Conservation (phyloP, 768 basidiomycete genomes). For the Tricholoma sp. region DNA sequence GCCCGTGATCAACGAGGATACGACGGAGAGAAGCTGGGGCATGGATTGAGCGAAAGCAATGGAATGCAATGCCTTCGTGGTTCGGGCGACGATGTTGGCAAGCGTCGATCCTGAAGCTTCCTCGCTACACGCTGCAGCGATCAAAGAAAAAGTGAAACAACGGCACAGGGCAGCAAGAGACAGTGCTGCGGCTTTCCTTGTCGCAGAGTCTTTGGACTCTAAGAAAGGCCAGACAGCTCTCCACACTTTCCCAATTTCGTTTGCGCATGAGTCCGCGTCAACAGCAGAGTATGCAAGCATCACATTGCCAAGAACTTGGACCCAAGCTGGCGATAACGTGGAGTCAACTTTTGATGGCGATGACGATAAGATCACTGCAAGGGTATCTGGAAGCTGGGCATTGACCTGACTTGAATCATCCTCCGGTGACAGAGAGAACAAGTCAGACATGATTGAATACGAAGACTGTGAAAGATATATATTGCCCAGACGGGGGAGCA, state of each 20-base stretch:
- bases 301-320: conserved; percentile 67
- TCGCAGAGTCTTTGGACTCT: conserved; percentile 58
- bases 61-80: conserved; percentile 65
- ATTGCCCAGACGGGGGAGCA: conserved; percentile 82
- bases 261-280: conserved; percentile 44
- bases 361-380: conserved; percentile 64
- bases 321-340: conserved; percentile 71
- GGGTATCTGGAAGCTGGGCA: conserved; percentile 54
- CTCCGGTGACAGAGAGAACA: conserved; percentile 54
- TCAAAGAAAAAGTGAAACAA: conserved; percentile 66
- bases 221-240: conserved; percentile 72
- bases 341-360: conserved; percentile 67
- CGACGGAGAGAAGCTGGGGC: conserved; percentile 72
- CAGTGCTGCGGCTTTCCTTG: conserved; percentile 59
- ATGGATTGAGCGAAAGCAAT: conserved; percentile 70
- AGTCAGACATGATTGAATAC: conserved; percentile 80
- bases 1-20: conserved; percentile 62
- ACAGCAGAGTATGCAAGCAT: conserved; percentile 59
- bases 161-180: conserved; percentile 60
- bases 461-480: conserved; percentile 85
- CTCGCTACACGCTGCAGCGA: conserved; percentile 47
- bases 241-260: conserved; percentile 65
- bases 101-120: conserved; percentile 49
- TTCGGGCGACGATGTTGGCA: conserved; percentile 56
- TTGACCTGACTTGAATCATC: conserved; percentile 45